Evolutionary conservation across 176 grass and related monocot genomes (phyloP), one percentile per base, ranked within the genome.

Genomic region (Chrysopogon serrulatus): DNA sequence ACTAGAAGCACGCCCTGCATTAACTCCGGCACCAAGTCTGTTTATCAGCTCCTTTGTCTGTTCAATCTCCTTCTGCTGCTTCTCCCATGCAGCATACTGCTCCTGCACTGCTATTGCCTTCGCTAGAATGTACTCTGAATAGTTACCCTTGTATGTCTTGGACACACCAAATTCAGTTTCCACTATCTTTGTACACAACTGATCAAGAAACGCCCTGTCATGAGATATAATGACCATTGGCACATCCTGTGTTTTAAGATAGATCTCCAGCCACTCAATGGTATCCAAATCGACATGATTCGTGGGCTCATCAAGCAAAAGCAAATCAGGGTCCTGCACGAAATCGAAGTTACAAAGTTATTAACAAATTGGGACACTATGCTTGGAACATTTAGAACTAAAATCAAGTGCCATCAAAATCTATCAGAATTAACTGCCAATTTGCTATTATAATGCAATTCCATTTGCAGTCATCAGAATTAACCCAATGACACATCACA

Each of bases 171-270:
- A 83, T 88, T 99, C 96, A 23, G 93, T 99, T 82, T 96, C 96
- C 34, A 96, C 93, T 7, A 99, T 96, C 84, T 98, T 99, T 0
- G 90, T 96, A 86, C 96, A 99, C 42, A 95, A 56, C 68, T 91
- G 90, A 85, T 99, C 96, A 78, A 99, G 93, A 34, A 99, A 99
- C 34, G 93, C 96, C 73, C 96, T 93, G 83, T 96, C 96, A 77
- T 96, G 96, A 28, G 96, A 99, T 86, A 99, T 96, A 81, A 99
- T 93, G 73, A 99, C 93, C 96, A 99, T 99, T 0, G 93, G 96
- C 36, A 99, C 96, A 21, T 92, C 96, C 70, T 96, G 96, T 8
- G 83, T 91, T 35, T 83, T 90, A 18, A 99, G 89, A 81, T 99
- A 99, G 69, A 41, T 84, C 86, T 99, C 96, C 37, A 96, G 87